Percentiles rank a stretch among this genome's conserved stretches.
These are phyloP conservation scores for Kalmanozyma brasiliensis DNA, from an alignment of 1,284 basidiomycete species.

Conservation along the genomic window DNA sequence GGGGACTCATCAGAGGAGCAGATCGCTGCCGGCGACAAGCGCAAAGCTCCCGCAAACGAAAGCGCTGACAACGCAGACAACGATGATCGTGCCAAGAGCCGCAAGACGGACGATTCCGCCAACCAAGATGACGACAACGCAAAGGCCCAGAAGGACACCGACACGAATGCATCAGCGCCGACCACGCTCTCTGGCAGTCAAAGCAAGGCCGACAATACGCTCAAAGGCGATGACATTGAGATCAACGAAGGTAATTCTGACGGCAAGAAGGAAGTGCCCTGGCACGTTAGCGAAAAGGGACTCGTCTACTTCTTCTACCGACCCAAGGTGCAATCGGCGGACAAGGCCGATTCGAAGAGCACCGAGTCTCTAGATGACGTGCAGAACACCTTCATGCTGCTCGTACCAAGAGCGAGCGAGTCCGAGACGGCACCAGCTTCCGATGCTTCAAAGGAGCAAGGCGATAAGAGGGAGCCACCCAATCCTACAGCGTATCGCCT, in stretches of 20 bases:
- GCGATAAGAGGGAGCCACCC: conserved; percentile 35
- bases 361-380: conserved; percentile 46
- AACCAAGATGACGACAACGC: conserved; percentile 1
- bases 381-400: conserved; percentile 48
- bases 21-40: conserved; percentile 13
- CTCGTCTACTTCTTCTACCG: conserved; percentile 56
- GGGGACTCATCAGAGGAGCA: not conserved
- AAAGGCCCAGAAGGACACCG: not conserved
- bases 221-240: conserved; percentile 34
- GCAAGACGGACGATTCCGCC: conserved; percentile 10
- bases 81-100: conserved; percentile 14
- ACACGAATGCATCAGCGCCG: not conserved
- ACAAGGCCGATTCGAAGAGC: conserved; percentile 31
- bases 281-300: conserved; percentile 41
- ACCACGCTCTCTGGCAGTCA: conserved; percentile 16
- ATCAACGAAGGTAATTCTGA: conserved; percentile 3
- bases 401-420: conserved; percentile 45
- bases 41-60: conserved; percentile 14
- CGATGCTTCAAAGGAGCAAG: conserved; percentile 15
- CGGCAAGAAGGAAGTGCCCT: conserved; percentile 18
- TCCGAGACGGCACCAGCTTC: conserved; percentile 36
- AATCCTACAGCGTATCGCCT: conserved; percentile 49
- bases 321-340: conserved; percentile 46
- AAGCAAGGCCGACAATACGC: conserved; percentile 20
- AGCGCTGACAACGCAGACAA: not conserved